Conservation (phyloP, 139 green algal genomes). For the Coelastrella sp. region DNA sequence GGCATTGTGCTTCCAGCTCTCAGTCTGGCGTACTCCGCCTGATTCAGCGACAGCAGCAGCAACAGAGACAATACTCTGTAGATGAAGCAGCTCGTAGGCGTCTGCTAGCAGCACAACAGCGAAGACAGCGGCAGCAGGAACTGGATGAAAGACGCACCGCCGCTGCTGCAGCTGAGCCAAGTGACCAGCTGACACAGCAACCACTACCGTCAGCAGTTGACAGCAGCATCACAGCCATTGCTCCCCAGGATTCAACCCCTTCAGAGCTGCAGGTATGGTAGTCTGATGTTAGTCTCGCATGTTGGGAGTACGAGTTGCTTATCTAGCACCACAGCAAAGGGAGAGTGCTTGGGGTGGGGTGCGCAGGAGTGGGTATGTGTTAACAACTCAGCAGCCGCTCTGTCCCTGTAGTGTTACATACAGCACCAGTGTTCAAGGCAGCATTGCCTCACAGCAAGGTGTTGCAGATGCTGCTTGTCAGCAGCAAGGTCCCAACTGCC, state of each 20-base stretch:
- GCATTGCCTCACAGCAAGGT: too few relatives aligned
- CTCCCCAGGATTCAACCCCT: not conserved
- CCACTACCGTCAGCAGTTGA: constrained; percentile 11
- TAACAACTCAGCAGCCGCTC: too few relatives aligned
- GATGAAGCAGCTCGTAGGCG: not conserved
- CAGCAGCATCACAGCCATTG: not conserved
- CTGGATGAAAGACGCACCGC: not conserved
- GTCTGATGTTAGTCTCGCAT: too few relatives aligned
- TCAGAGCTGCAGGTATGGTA: constrained; percentile 12
- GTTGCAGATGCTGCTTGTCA: too few relatives aligned
- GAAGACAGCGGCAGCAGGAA: constrained; percentile 5
- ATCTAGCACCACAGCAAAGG: too few relatives aligned
- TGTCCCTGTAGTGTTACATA: too few relatives aligned
- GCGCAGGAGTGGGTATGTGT: too few relatives aligned
- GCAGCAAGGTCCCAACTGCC: too few relatives aligned
- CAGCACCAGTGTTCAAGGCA: too few relatives aligned
- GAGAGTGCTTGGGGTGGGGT: too few relatives aligned
- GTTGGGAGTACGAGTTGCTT: too few relatives aligned
- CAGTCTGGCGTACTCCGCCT: not conserved
- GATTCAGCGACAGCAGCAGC: constrained; percentile 13
- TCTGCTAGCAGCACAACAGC: constrained; percentile 36
- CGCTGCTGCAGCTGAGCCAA: not conserved
- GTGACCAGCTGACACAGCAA: not conserved
- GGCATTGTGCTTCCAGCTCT: too few relatives aligned
- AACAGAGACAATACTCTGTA: not conserved